Conservation (phyloP, 768 basidiomycete species). For the Cantharellus anzutake region DNA sequence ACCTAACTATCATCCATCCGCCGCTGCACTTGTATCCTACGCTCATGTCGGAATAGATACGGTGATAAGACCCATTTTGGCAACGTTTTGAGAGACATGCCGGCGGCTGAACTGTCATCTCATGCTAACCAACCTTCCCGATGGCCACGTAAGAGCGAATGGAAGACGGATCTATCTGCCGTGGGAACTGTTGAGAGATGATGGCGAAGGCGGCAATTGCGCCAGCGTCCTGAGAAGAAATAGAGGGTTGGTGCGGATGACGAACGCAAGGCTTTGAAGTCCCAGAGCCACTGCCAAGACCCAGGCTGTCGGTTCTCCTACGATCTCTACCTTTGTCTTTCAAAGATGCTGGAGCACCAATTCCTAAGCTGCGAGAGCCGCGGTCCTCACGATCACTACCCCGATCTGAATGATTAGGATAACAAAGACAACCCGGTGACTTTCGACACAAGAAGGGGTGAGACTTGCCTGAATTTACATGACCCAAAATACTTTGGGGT, state of each 20-base stretch:
- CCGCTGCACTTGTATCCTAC: no score
- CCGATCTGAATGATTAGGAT: neutral
- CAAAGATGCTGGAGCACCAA: constrained; percentile 16
- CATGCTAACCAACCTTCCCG: constrained; percentile 81
- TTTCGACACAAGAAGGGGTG: constrained; percentile 35
- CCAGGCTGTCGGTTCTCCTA: neutral
- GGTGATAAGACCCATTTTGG: no score
- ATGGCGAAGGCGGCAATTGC: constrained; percentile 78
- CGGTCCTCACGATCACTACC: constrained; percentile 4
- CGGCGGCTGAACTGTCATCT: constrained; percentile 75
- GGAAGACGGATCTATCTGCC: neutral
- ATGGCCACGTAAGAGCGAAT: constrained; percentile 68
- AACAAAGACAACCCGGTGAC: neutral
- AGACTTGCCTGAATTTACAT: constrained; percentile 13
- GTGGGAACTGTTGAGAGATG: constrained; percentile 52
- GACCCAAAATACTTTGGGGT: no score
- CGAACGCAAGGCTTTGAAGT: neutral
- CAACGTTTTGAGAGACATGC: no score
- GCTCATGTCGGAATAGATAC: no score
- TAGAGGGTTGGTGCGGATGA: constrained; percentile 49
- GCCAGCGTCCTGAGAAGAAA: constrained; percentile 37
- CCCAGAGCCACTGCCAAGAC: neutral
- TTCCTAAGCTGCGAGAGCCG: constrained; percentile 32
- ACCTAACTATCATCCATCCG: no score
- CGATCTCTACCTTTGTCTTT: constrained; percentile 2